Evolutionary conservation across 2,329 filamentous ascomycete species (phyloP), one percentile per base, ranked within the genome.

Genomic region (Ceratocystis diversiconidia): DNA sequence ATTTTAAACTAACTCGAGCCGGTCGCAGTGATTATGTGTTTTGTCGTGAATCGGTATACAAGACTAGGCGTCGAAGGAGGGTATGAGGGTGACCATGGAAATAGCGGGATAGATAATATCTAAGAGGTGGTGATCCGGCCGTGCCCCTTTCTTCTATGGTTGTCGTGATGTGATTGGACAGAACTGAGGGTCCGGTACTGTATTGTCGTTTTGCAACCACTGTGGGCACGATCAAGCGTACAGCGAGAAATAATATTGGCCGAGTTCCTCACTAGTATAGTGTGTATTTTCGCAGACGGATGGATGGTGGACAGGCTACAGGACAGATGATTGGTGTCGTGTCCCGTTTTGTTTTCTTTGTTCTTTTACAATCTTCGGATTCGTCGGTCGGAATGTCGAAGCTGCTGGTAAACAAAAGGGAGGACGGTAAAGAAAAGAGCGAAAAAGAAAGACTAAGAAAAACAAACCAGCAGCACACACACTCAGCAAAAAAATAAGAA

Each of bases 61-160:
- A 19, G 43, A 41, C 19, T 22, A 36, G 15, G n/a, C 19, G 60
- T 8, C 19, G 22, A 52, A 52, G 48, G 19, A 22, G 22, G 41
- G 22, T 25, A 6, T 3, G 43, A 43, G 0, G 15, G 60, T 62
- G 60, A 48, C 19, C 15, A 62, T 41, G 59, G 19, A 46, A 36
- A 48, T 30, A 43, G 32, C 8, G 22, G 60, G 46, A 57, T 25
- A 57, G 55, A 63, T 60, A 50, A 52, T 63, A 46, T 52, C 61
- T 25, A 17, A 61, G 65, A 66, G 65, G 65, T 66, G 28, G 61
- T 63, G 43, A 66, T 48, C 65, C 65, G 36, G 65, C 61, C 65
- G 61, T 63, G 62, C 65, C 61, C 65, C 65, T 62, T 66, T 66
- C 5, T 19, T 57, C 12, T 6, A 10, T n/a, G 52, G 32, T 32